These are phyloP conservation scores for Penicillium cosmopolitanum DNA, from an alignment of 495 filamentous ascomycete genomes.

Conservation along the genomic window DNA sequence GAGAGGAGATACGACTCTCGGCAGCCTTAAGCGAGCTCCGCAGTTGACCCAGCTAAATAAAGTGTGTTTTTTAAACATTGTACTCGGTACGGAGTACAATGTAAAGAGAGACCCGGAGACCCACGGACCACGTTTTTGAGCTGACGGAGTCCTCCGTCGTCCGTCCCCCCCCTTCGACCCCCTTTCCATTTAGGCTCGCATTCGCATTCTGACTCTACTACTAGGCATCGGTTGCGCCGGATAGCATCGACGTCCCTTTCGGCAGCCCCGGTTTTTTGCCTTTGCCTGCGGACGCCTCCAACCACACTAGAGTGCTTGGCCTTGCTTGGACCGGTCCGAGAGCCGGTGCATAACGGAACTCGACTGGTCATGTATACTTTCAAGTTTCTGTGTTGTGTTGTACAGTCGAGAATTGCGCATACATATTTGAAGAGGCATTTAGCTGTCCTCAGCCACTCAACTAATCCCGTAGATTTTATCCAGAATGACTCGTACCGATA, in stretches of 20 bases:
- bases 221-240: conserved; percentile 3
- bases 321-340: conserved; percentile 28
- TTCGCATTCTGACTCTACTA: too few species aligned
- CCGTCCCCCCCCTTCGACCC: conserved; percentile 1
- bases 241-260: conserved; percentile 11
- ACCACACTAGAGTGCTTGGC: conserved; percentile 36
- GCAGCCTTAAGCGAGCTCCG: conserved; percentile 28
- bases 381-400: not conserved
- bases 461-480: not conserved
- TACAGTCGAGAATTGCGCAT: not conserved
- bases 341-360: conserved; percentile 17
- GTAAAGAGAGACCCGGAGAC: conserved; percentile 3
- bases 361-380: not conserved
- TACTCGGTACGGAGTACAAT: too few species aligned
- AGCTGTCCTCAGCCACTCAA: not conserved
- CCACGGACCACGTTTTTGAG: conserved; percentile 29
- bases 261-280: conserved; percentile 24
- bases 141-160: conserved; percentile 20
- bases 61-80: too few species aligned
- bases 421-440: not conserved
- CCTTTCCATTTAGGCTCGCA: conserved; percentile 4
- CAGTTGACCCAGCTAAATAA: conserved; percentile 11
- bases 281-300: conserved; percentile 24
- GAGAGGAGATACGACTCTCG: conserved; percentile 8
- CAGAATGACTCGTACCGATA: not conserved